Evolutionary conservation across 179 eudicot species (phyloP).

Genomic region (Heliamphora pulchella): DNA sequence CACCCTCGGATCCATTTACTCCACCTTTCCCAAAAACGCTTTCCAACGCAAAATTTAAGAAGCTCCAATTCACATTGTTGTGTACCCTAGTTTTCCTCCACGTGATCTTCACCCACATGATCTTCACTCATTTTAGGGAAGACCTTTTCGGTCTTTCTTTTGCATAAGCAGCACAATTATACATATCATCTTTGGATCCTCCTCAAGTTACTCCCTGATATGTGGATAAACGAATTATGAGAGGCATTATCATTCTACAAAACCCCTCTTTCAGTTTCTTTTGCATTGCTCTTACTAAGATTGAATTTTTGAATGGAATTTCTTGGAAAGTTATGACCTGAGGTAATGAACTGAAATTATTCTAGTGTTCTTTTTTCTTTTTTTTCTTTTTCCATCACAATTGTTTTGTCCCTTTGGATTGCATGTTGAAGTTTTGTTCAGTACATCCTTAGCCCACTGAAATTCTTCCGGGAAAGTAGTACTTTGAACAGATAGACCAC

Average conservation of each 20-base stretch:
- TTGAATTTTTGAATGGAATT: neutral
- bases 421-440: neutral
- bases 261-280: conserved; percentile 2
- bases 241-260: no score
- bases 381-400: neutral
- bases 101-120: no score
- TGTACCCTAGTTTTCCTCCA: no score
- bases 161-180: neutral
- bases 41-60: no score
- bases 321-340: neutral
- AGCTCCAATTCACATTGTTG: no score
- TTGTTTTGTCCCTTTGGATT: neutral
- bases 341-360: neutral
- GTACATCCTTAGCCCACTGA: neutral
- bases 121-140: neutral
- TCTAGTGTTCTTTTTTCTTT: neutral
- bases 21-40: no score
- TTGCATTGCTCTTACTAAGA: neutral
- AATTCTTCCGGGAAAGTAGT: neutral
- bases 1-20: no score
- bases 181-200: neutral
- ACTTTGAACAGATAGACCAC: neutral
- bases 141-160: neutral
- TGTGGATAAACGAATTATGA: no score
- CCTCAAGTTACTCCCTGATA: no score